phyloP scores from a whole-genome alignment of 2,329 filamentous ascomycete species.

The Cladosporium colombiae region DNA sequence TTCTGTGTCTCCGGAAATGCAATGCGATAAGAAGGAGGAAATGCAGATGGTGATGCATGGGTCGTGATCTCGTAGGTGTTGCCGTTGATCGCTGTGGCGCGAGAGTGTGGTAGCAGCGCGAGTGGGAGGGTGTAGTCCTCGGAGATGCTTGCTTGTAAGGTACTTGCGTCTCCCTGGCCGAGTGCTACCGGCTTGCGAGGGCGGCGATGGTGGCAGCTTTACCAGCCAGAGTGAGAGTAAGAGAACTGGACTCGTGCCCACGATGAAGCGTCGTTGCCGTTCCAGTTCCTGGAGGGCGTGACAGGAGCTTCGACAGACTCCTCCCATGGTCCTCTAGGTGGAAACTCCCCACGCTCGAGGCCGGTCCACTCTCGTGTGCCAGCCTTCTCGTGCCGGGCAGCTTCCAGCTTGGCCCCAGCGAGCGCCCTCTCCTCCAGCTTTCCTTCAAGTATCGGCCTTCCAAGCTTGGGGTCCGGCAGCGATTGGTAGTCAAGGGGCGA shows the following conservation, averaged over 20 bases:
- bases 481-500: neutral
- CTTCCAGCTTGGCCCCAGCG: neutral
- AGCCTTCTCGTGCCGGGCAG: neutral
- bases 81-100: neutral
- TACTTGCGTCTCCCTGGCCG: neutral
- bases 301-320: neutral
- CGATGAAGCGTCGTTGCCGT: neutral
- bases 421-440: neutral
- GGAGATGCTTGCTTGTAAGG: neutral
- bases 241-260: neutral
- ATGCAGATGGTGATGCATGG: neutral
- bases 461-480: neutral
- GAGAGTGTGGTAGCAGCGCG: neutral
- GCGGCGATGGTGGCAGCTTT: neutral
- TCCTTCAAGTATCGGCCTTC: neutral
- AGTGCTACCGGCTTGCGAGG: neutral
- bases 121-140: neutral
- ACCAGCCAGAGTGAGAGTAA: neutral
- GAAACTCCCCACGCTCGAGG: neutral
- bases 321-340: neutral
- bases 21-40: neutral
- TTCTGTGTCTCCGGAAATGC: neutral
- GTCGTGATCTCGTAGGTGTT: neutral
- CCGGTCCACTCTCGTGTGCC: neutral
- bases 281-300: neutral